A percentile compares a stretch with the other conserved stretches of the same genome.
Evolutionary conservation across 164 flowering plant genomes (phyloP).

Genomic region (Echeveria elegans): DNA sequence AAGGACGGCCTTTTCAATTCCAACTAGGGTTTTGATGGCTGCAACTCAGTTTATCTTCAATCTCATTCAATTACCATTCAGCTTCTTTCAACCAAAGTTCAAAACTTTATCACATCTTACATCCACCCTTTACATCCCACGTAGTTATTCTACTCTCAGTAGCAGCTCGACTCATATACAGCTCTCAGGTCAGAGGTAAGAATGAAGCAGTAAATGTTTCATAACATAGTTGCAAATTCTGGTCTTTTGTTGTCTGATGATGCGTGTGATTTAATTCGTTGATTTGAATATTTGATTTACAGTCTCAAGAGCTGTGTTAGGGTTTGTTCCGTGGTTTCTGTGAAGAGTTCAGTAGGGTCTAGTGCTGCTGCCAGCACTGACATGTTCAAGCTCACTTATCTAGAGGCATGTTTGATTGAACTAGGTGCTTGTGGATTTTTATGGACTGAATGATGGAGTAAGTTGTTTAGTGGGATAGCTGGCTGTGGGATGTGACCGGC

Average conservation of each 20-base stretch:
- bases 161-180: conserved; percentile 13
- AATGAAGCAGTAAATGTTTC: not conserved
- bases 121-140: conserved; percentile 11
- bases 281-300: conserved; percentile 2
- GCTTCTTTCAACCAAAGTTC: conserved; percentile 5
- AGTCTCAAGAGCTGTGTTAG: conserved; percentile 6
- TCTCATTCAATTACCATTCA: not conserved
- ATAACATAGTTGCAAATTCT: not conserved
- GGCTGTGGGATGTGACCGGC: conserved; percentile 78
- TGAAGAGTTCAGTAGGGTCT: conserved; percentile 37
- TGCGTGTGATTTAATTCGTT: not conserved
- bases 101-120: conserved; percentile 15
- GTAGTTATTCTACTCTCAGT: conserved; percentile 5
- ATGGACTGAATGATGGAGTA: not conserved
- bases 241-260: not conserved
- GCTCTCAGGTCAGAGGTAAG: conserved; percentile 21
- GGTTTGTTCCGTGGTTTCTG: conserved; percentile 51
- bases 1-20: not conserved
- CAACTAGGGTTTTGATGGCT: not conserved
- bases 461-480: conserved; percentile 66
- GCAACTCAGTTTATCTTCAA: not conserved
- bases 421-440: not conserved
- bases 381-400: conserved; percentile 62
- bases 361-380: conserved; percentile 26
- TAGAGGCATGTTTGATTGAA: conserved; percentile 51